Percentiles rank a stretch among this genome's conserved stretches.
Evolutionary conservation across 306 rosid genomes (phyloP).

Genomic region (Hippophae tibetana): DNA sequence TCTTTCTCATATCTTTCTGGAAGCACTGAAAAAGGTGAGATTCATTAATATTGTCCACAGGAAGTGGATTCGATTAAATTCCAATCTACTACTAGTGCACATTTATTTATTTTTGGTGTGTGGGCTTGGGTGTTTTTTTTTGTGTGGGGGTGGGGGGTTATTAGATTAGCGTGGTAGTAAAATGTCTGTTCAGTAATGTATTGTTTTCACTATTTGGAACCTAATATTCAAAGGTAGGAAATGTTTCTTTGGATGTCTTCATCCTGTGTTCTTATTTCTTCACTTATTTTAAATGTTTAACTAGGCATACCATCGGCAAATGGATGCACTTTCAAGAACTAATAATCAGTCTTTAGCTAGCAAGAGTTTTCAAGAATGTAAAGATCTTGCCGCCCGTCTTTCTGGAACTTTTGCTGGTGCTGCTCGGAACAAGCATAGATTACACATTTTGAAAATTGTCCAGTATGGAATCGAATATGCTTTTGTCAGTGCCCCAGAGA

Average conservation of each 20-base stretch:
- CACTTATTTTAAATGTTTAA: not conserved
- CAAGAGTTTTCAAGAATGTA: constrained; percentile 54
- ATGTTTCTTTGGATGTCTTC: not conserved
- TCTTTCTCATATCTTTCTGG: constrained; percentile 55
- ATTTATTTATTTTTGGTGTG: too few relatives aligned
- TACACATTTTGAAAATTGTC: constrained; percentile 64
- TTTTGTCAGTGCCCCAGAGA: constrained; percentile 70
- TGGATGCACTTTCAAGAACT: constrained; percentile 34
- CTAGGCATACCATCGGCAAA: constrained; percentile 62
- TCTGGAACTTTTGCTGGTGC: constrained; percentile 76
- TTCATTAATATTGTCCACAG: not conserved
- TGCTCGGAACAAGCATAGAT: constrained; percentile 66
- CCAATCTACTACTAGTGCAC: too few relatives aligned
- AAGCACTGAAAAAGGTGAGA: constrained; percentile 76
- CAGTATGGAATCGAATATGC: constrained; percentile 76
- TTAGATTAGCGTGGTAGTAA: too few relatives aligned
- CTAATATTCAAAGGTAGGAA: too few relatives aligned
- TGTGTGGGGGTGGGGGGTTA: too few relatives aligned
- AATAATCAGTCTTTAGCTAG: constrained; percentile 41
- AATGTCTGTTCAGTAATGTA: too few relatives aligned
- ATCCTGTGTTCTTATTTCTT: not conserved
- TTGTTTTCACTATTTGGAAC: too few relatives aligned
- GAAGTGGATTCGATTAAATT: not conserved
- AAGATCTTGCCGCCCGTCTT: constrained; percentile 72
- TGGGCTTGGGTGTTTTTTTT: too few relatives aligned